Evolutionary conservation across 2,329 filamentous ascomycete genomes (phyloP), one percentile per base, ranked within the genome.

Genomic region (Trichophyton rubrum): DNA sequence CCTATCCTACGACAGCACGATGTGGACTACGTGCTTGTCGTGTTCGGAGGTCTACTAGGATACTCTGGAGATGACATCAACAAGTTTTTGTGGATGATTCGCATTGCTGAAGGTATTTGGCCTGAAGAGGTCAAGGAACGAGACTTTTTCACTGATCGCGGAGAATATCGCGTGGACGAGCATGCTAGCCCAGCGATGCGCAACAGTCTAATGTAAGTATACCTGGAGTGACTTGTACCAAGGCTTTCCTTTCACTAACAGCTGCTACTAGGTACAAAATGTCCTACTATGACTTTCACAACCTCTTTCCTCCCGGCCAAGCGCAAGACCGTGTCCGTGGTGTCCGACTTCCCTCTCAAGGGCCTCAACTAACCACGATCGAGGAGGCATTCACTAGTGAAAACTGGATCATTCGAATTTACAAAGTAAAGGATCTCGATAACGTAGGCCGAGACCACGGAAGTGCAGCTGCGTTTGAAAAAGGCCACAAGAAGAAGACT

Each of bases 81-180:
- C 81, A 99, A 99, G 79, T 99, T 99, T 80, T 80, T 99, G 67
- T 99, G 93, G 93, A 99, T 99, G 95, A 91, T 99, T 62, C 85
- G 93, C 72, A 99, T 99, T 71, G 93, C 93, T 43, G 93, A 99
- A 77, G 93, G 93, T 65, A 97, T 99, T 76, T 99, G 93, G 93
- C 93, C 93, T n/a, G 90, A 97, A 66, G 92, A 99, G 80, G 87
- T 99, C 67, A 95, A 90, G 78, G 93, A 99, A 78, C 88, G 93
- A 65, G 87, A 92, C 70, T 99, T 92, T 79, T 99, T 99, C 77
- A 99, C 93, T 5, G 70, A 86, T 3, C 85, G 91, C 65, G 93
- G 95, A 72, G 93, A 99, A 74, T 99, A 99, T 78, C 85, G 88
- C 65, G 89, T 99, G 33, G 93, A 99, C 68, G 87, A 86, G n/a